Conservation (phyloP, 495 filamentous ascomycete genomes). For the Aspergillus sclerotioniger region DNA sequence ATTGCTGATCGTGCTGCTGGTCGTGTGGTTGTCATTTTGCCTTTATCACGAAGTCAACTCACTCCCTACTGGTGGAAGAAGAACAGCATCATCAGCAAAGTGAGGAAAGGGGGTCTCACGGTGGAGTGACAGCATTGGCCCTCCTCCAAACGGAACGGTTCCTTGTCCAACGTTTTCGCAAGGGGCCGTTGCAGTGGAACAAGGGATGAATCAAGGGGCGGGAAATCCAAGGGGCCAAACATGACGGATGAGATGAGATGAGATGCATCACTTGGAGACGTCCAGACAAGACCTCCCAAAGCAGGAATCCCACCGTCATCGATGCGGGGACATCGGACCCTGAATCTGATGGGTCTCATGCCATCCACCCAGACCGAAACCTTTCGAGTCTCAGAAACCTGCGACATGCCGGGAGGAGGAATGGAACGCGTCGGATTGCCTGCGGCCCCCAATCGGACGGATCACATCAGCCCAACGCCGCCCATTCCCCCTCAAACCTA, state of each 20-base stretch:
- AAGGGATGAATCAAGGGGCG: not conserved
- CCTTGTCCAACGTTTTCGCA: not conserved
- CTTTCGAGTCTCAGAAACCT: not conserved
- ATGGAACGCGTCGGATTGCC: not conserved
- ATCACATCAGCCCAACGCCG: not conserved
- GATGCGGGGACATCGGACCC: not conserved
- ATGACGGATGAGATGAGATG: too few relatives aligned
- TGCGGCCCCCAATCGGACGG: too few relatives aligned
- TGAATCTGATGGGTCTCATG: not conserved
- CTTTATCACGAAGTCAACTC: too few relatives aligned
- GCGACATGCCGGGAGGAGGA: not conserved
- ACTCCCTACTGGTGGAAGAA: not conserved
- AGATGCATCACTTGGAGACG: too few relatives aligned
- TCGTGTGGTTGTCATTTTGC: too few relatives aligned
- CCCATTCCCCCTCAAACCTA: too few relatives aligned
- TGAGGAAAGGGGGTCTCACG: not conserved
- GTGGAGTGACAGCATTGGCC: not conserved
- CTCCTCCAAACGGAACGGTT: not conserved
- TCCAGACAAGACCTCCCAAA: too few relatives aligned
- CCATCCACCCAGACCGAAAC: too few relatives aligned
- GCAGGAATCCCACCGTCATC: too few relatives aligned
- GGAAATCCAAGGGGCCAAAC: not conserved
- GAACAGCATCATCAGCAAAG: not conserved
- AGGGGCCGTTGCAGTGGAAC: not conserved
- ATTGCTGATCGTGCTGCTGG: too few relatives aligned